A percentile compares a stretch with the other conserved stretches of the same genome.
Evolutionary conservation across 2,329 filamentous ascomycete genomes (phyloP).

Genomic region (Cryphonectria nitschkei): DNA sequence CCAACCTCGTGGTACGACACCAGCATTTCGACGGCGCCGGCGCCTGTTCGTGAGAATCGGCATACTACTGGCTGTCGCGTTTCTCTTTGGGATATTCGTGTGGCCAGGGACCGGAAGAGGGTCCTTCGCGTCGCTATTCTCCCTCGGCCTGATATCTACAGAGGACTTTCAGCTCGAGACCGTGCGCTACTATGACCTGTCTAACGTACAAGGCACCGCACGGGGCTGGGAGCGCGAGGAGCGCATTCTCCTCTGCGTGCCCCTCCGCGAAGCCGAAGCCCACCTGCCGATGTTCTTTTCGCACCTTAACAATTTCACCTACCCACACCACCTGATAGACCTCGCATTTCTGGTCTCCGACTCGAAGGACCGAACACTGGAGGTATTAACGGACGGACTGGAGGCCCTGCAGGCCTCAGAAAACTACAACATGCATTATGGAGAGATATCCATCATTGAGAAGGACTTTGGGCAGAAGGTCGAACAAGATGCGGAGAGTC

Average conservation of each 20-base stretch:
- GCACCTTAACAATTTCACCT: slow-evolving; percentile 95
- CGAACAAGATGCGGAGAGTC: slow-evolving; percentile 95
- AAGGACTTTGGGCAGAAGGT: slow-evolving; percentile 99
- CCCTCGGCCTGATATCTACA: slow-evolving; percentile 71
- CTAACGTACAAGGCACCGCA: slow-evolving; percentile 86
- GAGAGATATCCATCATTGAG: slow-evolving; percentile 96
- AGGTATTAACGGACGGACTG: slow-evolving; percentile 74
- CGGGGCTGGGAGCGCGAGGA: slow-evolving; percentile 96
- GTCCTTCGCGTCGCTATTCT: slow-evolving; percentile 63
- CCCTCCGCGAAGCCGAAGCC: slow-evolving; percentile 86
- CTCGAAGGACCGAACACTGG: slow-evolving; percentile 88
- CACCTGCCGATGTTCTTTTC: slow-evolving; percentile 98
- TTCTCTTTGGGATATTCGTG: slow-evolving; percentile 74
- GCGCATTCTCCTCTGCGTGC: slow-evolving; percentile 91
- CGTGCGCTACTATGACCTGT: slow-evolving; percentile 94
- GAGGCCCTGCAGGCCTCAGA: slow-evolving; percentile 78
- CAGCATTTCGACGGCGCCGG: slow-evolving; percentile 71
- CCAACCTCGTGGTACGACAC: slow-evolving; percentile 77
- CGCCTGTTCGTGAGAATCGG: slow-evolving; percentile 72
- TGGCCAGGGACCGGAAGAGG: slow-evolving; percentile 60
- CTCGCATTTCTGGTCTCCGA: slow-evolving; percentile 96
- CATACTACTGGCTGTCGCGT: slow-evolving; percentile 58
- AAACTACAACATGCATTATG: slow-evolving; percentile 81
- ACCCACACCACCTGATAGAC: slow-evolving; percentile 95
- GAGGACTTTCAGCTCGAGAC: slow-evolving; percentile 86